These are phyloP conservation scores for Hypoxylon sp. DNA, from an alignment of 2,329 filamentous ascomycete species.

Conservation along the genomic window DNA sequence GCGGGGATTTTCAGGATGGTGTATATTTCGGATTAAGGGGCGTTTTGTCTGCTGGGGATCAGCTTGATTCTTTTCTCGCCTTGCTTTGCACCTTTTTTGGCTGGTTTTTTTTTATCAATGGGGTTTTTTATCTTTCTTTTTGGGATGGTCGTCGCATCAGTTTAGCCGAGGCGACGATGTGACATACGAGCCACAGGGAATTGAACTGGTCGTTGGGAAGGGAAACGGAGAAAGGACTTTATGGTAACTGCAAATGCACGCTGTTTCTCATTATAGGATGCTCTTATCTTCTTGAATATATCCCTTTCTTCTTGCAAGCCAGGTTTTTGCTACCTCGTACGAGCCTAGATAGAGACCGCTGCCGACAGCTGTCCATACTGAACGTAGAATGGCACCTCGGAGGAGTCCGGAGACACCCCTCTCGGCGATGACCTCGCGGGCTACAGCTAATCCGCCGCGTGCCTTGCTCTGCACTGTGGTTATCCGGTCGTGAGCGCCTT, in stretches of 20 bases:
- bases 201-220: too few relatives aligned
- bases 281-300: constrained; percentile 50
- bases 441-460: constrained; percentile 63
- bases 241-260: not conserved
- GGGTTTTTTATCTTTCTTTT: not conserved
- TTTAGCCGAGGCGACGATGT: too few relatives aligned
- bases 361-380: constrained; percentile 82
- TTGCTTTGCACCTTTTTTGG: not conserved
- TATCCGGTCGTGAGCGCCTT: constrained; percentile 41
- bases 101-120: not conserved
- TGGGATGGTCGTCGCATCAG: too few relatives aligned
- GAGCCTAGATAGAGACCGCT: constrained; percentile 86
- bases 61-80: not conserved
- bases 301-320: constrained; percentile 59
- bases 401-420: constrained; percentile 79
- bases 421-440: constrained; percentile 69
- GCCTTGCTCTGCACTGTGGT: constrained; percentile 40
- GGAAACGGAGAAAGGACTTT: too few relatives aligned
- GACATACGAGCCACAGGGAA: too few relatives aligned
- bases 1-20: constrained; percentile 28
- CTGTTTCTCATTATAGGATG: constrained; percentile 24
- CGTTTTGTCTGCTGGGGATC: not conserved
- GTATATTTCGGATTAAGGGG: constrained; percentile 21
- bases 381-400: constrained; percentile 76
- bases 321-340: constrained; percentile 81